Evolutionary conservation across 2,329 filamentous ascomycete species (phyloP), one percentile per base, ranked within the genome.

Genomic region (Apiospora hydei): DNA sequence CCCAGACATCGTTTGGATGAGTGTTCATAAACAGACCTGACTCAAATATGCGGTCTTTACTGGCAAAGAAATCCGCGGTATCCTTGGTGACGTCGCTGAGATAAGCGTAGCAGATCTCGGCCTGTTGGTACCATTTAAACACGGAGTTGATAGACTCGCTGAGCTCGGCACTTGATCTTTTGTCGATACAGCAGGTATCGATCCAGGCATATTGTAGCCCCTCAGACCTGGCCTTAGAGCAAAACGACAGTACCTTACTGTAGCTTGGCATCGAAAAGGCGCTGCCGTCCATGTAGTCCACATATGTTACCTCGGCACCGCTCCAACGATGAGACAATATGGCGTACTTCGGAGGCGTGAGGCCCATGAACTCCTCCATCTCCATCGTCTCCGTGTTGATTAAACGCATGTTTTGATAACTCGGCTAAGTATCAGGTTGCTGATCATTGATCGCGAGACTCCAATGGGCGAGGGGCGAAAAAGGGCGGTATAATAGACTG

Each of bases 101-200:
- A 69, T 71, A 73, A 4, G 70, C 64, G 64, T 71, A 71, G 43
- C 72, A 74, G 46, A 73, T 43, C 16, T 67, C 41, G 1, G 73
- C 72, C 49, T 72, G 41, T 24, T 71, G 70, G 49, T 74, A 74
- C 73, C 72, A 74, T 14, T 70, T 41, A 38, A 74, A 73, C 73
- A 74, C 73, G 51, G 72, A 69, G 26, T 74, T 74, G 66, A 74
- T 73, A 14, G 69, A 68, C 16, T 72, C 70, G 61, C 57, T 43
- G 14, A 61, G 64, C 18, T 74, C 73, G 26, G 68, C 51, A 47
- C 46, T 47, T 47, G 46, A 47, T 47, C 46, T 47, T 47, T 47
- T 47, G 46, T 47, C 46, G 18, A 47, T 47, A 6, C 46, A 47
- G 46, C 46, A 47, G 46, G 46, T 47, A 47, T 47, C 46, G 6